Base-by-base conservation (phyloP, 202 grass and related monocot genomes). In the Carex arenaria region DNA sequence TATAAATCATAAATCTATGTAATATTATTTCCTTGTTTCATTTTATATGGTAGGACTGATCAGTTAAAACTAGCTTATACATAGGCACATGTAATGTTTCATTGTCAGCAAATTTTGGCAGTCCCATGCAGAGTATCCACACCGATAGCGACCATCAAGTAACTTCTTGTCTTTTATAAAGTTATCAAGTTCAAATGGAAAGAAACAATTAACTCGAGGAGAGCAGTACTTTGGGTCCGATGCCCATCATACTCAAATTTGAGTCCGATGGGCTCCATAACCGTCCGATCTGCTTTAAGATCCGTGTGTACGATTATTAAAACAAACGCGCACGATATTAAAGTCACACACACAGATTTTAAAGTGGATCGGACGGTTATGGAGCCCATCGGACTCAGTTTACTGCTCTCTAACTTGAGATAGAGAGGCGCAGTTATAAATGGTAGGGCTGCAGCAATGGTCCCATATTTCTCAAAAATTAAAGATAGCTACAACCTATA, bases 31-130 rank as follows among this genome's bases (percentile, higher is more conserved):
- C 12, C 23, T 47, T 26, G 4, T 72, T 52, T 51, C 51, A 51
- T 53, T 75, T 30, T 17, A 31, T 54, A 54, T 17, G 45, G 22
- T 28, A 74, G 0, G 30, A 31, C 5, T 53, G 10, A 72, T 40
- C 36, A 6, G 36, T 40, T 40, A 22, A 31, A 62, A 55, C 13
- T 54, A 14, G 52, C 7, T 56, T 8, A 38, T 28, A 34, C 73
- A 77, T 57, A 34, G 7, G 73, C 52, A 77, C 73, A 59, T 77
- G 73, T 52, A 59, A n/a, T 77, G 73, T 77, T 3, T 76, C 12
- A 18, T 26, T 6, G 43, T 15, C 40, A 54, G 13, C 26, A 34
- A 56, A 77, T 57, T 56, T 26, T 17, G 78, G n/a, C 78, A 80
- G 59, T 38, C 42, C n/a, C 78, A 81, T 65, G 78, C 59, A 52